phyloP scores from a whole-genome alignment of 2,329 filamentous ascomycete species.

The Xylaria sp. region DNA sequence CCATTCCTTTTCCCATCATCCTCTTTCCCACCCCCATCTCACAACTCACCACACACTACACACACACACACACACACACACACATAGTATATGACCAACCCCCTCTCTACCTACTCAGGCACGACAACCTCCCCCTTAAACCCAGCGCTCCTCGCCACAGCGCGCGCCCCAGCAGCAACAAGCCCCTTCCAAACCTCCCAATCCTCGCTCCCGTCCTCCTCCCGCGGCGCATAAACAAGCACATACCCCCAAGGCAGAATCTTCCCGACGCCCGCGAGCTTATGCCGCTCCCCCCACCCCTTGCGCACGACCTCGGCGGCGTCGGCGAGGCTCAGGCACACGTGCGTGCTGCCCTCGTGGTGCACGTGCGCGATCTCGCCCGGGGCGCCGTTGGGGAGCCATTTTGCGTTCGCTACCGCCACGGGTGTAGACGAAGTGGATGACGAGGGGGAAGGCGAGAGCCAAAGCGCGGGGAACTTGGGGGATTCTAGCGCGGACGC shows the following conservation, averaged over 20 bases:
- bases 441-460: slow-evolving; percentile 1
- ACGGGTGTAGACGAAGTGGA: background rate
- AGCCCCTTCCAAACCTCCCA: slow-evolving; percentile 48
- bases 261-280: slow-evolving; percentile 47
- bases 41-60: background rate
- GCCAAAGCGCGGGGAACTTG: slow-evolving; percentile 48
- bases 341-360: slow-evolving; percentile 54
- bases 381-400: slow-evolving; percentile 36
- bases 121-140: slow-evolving; percentile 40
- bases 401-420: slow-evolving; percentile 9
- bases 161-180: slow-evolving; percentile 42
- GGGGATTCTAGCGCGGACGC: slow-evolving; percentile 51
- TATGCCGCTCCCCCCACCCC: slow-evolving; percentile 57
- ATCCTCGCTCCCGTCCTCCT: slow-evolving; percentile 52
- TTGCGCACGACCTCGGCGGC: slow-evolving; percentile 50
- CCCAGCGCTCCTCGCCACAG: slow-evolving; percentile 37
- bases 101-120: slow-evolving; percentile 25
- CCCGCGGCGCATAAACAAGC: slow-evolving; percentile 56
- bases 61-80: background rate
- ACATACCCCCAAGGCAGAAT: slow-evolving; percentile 53
- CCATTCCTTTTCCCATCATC: too few species aligned
- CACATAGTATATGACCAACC: too few species aligned
- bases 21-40: background rate
- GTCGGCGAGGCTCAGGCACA: slow-evolving; percentile 54
- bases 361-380: slow-evolving; percentile 56